Conservation (phyloP, 2,329 filamentous ascomycete genomes). For the Alternaria rosae region DNA sequence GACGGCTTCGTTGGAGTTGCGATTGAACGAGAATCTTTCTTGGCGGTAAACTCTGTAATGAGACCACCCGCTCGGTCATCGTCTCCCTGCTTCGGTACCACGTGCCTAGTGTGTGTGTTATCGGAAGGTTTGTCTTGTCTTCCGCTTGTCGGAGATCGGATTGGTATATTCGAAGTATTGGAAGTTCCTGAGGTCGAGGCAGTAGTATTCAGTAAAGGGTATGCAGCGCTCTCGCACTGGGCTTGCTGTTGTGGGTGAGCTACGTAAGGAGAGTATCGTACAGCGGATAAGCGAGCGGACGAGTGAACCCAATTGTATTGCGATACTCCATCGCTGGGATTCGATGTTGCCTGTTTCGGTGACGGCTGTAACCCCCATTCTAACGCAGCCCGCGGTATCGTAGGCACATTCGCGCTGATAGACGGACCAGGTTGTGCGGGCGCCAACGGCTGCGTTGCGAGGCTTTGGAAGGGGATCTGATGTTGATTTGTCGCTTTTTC, state of each 20-base stretch:
- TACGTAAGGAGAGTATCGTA: not conserved
- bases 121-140: not conserved
- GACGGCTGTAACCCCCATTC: not conserved
- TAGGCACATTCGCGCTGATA: not conserved
- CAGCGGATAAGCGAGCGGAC: not conserved
- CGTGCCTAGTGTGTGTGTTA: not conserved
- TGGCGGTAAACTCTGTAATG: not conserved
- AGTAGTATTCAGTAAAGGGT: not conserved
- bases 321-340: not conserved
- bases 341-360: not conserved
- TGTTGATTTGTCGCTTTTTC: not conserved
- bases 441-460: not conserved
- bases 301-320: conserved; percentile 1
- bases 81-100: not conserved
- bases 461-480: not conserved
- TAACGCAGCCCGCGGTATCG: not conserved
- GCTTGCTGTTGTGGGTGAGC: not conserved
- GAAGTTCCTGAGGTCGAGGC: too few relatives aligned
- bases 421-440: not conserved
- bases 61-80: not conserved
- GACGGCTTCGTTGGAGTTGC: not conserved
- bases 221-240: not conserved
- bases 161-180: not conserved
- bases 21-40: not conserved
- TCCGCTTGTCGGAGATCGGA: not conserved